Conservation (phyloP, 176 grass and related monocot species). For the Urochloa ruziziensis region DNA sequence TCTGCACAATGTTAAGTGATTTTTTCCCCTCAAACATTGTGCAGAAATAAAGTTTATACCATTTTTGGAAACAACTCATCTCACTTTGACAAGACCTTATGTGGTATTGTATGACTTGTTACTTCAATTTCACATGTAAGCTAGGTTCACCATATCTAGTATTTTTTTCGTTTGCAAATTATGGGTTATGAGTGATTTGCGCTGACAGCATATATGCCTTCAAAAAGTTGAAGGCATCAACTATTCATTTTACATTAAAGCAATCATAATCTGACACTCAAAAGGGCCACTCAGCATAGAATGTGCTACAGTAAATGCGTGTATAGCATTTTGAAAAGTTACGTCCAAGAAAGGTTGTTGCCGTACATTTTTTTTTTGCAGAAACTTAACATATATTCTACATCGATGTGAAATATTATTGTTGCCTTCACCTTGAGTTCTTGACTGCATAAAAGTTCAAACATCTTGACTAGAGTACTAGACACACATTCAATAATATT, state of each 20-base stretch:
- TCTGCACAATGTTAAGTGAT: neutral
- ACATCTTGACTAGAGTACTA: too few species aligned
- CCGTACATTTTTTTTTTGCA: neutral
- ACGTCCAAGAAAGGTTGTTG: neutral
- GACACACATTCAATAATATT: too few species aligned
- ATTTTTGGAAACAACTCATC: neutral
- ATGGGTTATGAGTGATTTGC: neutral
- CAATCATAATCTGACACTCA: neutral
- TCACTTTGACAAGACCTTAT: neutral
- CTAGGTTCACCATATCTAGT: neutral
- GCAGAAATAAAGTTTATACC: too few species aligned
- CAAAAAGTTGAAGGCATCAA: too few species aligned
- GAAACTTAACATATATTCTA: neutral
- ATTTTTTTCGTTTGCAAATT: neutral
- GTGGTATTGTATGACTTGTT: neutral
- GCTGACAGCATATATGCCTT: too few species aligned
- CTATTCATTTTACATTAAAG: neutral
- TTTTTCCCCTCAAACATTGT: too few species aligned
- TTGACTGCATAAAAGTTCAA: neutral
- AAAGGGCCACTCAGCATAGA: neutral
- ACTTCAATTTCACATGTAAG: neutral
- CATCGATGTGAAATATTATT: neutral
- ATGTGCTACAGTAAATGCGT: neutral
- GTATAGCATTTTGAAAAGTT: neutral
- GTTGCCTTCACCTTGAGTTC: neutral